A percentile compares a stretch with the other conserved stretches of the same genome.
phyloP scores from a whole-genome alignment of 2,329 filamentous ascomycete species.

The Aspergillus terreus region DNA sequence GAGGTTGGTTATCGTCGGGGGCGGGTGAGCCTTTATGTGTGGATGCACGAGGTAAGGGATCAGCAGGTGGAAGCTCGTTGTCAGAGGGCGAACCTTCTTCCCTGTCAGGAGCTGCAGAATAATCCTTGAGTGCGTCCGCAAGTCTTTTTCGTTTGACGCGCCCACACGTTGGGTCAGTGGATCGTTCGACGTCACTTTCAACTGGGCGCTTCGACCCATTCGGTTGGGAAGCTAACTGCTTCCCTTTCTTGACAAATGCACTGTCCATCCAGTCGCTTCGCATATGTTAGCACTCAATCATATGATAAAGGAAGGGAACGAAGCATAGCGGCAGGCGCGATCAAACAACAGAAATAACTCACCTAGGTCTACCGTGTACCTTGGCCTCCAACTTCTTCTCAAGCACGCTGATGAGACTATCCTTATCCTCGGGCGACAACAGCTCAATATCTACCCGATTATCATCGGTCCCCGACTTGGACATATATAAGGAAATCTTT shows the following conservation, averaged over 20 bases:
- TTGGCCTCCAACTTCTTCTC: constrained; percentile 12
- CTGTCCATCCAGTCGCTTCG: constrained; percentile 32
- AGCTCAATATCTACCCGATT: constrained; percentile 29
- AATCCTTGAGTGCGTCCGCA: constrained; percentile 27
- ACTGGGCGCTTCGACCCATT: constrained; percentile 14
- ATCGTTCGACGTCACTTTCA: constrained; percentile 6
- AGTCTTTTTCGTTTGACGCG: constrained; percentile 26
- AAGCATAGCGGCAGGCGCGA: not conserved
- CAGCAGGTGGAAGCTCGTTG: constrained; percentile 1
- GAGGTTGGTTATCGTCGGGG: not conserved
- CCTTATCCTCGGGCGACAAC: constrained; percentile 15
- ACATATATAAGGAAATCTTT: constrained; percentile 29
- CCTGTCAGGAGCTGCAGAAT: constrained; percentile 10
- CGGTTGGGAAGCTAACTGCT: not conserved
- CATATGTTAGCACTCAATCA: constrained; percentile 6
- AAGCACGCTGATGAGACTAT: constrained; percentile 14
- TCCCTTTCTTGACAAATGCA: constrained; percentile 17
- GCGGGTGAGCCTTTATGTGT: not conserved
- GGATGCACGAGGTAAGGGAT: constrained; percentile 4
- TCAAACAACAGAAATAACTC: constrained; percentile 8
- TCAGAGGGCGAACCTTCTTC: constrained; percentile 1
- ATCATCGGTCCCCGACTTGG: constrained; percentile 15
- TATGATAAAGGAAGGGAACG: not conserved
- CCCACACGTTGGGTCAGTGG: constrained; percentile 6
- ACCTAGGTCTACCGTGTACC: constrained; percentile 21